These are phyloP conservation scores for Colletotrichum spaethianum DNA, from an alignment of 2,329 filamentous ascomycete species.

Conservation along the genomic window DNA sequence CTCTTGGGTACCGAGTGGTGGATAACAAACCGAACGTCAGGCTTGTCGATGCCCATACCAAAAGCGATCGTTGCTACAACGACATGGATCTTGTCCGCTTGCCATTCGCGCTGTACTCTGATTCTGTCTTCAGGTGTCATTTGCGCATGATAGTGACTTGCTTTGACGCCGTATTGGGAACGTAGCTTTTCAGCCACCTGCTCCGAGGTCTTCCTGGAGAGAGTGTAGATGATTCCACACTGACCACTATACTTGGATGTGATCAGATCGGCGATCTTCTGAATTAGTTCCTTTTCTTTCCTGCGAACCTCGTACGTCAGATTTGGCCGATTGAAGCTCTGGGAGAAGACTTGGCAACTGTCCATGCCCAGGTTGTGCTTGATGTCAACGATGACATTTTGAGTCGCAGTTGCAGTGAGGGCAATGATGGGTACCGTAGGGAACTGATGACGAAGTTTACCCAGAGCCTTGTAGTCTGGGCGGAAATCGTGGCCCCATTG, in stretches of 20 bases:
- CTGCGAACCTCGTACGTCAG: slow-evolving; percentile 86
- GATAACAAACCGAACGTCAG: slow-evolving; percentile 95
- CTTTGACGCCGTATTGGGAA: slow-evolving; percentile 75
- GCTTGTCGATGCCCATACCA: slow-evolving; percentile 99
- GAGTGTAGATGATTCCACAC: slow-evolving; percentile 93
- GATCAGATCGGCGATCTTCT: slow-evolving; percentile 76
- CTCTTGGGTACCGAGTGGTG: slow-evolving; percentile 95
- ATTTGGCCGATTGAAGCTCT: slow-evolving; percentile 98
- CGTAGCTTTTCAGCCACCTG: slow-evolving; percentile 79
- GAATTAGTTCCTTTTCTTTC: slow-evolving; percentile 65
- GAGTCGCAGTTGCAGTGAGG: slow-evolving; percentile 93
- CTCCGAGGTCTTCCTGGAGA: slow-evolving; percentile 88
- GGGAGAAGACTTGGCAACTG: slow-evolving; percentile 83
- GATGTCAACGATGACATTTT: slow-evolving; percentile 92
- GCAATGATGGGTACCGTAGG: slow-evolving; percentile 92
- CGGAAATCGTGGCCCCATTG: slow-evolving; percentile 99
- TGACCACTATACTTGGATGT: slow-evolving; percentile 77
- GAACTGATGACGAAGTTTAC: slow-evolving; percentile 79
- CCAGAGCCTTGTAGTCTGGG: slow-evolving; percentile 92
- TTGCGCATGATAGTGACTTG: slow-evolving; percentile 88
- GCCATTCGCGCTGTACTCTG: slow-evolving; percentile 85
- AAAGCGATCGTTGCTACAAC: slow-evolving; percentile 99
- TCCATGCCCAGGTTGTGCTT: slow-evolving; percentile 91
- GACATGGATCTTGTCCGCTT: slow-evolving; percentile 83
- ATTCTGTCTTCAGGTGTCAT: slow-evolving; percentile 79